Evolutionary conservation across 139 green algal genomes (phyloP).

Genomic region (Mesostigma viride): DNA sequence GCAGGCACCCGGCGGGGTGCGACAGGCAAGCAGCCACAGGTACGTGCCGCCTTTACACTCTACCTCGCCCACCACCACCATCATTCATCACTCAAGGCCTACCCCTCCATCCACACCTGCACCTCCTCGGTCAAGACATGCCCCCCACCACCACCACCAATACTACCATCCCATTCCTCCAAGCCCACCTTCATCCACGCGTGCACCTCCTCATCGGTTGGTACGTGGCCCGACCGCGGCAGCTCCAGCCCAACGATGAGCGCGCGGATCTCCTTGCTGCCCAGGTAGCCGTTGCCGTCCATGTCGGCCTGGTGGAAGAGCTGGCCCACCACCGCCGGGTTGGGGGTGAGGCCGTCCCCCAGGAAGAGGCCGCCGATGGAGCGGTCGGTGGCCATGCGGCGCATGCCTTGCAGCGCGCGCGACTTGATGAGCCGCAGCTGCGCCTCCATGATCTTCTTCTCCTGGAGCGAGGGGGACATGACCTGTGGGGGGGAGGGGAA

Average conservation of each 20-base stretch:
- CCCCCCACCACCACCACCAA: no score
- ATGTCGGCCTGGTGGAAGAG: conserved; percentile 38
- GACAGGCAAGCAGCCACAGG: no score
- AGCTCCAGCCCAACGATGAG: conserved; percentile 34
- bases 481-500: conserved; percentile 16
- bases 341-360: no score
- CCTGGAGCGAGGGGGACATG: conserved; percentile 38
- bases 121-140: not conserved
- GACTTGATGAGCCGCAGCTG: conserved; percentile 18
- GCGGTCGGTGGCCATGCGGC: no score
- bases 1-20: no score
- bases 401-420: no score
- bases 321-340: not conserved
- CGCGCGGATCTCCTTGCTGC: conserved; percentile 27
- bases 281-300: conserved; percentile 29
- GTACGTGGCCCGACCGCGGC: not conserved
- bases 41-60: no score
- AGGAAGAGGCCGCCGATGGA: no score
- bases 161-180: no score
- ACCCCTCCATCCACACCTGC: conserved; percentile 7
- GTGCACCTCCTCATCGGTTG: conserved; percentile 7
- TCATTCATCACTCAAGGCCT: no score
- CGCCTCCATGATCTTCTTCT: conserved; percentile 35
- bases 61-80: no score
- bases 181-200: conserved; percentile 11